These are phyloP conservation scores for Ceratobasidium sp. DNA, from an alignment of 1,284 basidiomycete species.

Conservation along the genomic window DNA sequence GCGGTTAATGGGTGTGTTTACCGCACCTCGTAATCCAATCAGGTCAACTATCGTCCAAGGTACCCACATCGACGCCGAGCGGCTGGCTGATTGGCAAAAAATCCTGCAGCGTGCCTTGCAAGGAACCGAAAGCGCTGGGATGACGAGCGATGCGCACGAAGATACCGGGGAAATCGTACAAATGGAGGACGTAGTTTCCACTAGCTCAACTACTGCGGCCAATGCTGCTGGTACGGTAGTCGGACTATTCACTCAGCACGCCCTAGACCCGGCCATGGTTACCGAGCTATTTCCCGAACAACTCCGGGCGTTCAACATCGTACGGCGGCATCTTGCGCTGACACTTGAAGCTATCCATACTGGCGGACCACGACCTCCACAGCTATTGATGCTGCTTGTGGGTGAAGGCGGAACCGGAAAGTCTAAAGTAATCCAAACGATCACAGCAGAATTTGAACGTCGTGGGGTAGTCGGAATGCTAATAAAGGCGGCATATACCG, in stretches of 20 bases:
- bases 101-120: too few relatives aligned
- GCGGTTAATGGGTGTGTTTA: neutral
- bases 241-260: neutral
- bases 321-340: constrained; percentile 2
- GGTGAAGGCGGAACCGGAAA: constrained; percentile 62
- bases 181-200: too few relatives aligned
- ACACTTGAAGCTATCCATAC: neutral
- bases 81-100: too few relatives aligned
- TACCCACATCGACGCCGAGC: too few relatives aligned
- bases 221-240: neutral
- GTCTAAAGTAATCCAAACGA: constrained; percentile 58
- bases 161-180: too few relatives aligned
- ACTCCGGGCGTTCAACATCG: constrained; percentile 27
- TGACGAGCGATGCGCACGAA: too few relatives aligned
- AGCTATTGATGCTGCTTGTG: constrained; percentile 56
- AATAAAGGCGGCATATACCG: constrained; percentile 58
- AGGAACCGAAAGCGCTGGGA: too few relatives aligned
- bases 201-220: too few relatives aligned
- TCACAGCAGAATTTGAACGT: constrained; percentile 50
- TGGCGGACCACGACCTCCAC: constrained; percentile 33
- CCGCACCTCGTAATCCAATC: too few relatives aligned
- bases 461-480: constrained; percentile 46
- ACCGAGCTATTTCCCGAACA: constrained; percentile 12
- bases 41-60: too few relatives aligned
- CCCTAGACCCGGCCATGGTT: too few relatives aligned